These are phyloP conservation scores for Gnomoniopsis smithogilvyi DNA, from an alignment of 2,329 filamentous ascomycete species.

Conservation along the genomic window DNA sequence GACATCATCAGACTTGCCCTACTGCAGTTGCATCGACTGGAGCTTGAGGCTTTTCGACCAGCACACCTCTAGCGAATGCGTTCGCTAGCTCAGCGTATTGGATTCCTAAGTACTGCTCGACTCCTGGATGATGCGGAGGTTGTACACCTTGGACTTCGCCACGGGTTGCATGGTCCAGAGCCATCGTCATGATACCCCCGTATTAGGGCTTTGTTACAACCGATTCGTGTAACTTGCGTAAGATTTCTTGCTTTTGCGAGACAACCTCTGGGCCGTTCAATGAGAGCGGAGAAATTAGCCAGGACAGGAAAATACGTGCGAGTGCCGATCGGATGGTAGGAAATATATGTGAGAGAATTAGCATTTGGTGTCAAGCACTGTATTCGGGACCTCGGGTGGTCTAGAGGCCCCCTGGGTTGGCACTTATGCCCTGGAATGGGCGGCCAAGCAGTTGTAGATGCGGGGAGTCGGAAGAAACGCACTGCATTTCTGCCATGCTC, in stretches of 20 bases:
- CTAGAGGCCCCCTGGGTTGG: too few species aligned
- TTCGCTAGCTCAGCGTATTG: constrained; percentile 22
- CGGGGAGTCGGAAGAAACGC: too few species aligned
- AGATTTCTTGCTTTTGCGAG: background rate
- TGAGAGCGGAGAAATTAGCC: too few species aligned
- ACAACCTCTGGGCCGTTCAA: background rate
- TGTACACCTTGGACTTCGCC: constrained; percentile 8
- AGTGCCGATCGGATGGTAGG: too few species aligned
- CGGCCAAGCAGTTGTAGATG: too few species aligned
- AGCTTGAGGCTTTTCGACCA: constrained; percentile 9
- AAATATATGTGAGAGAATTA: too few species aligned
- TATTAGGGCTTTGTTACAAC: background rate
- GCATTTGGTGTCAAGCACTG: too few species aligned
- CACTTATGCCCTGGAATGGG: too few species aligned
- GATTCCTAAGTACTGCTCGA: constrained; percentile 23
- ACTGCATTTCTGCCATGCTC: too few species aligned
- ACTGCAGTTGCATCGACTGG: constrained; percentile 29
- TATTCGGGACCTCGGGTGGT: too few species aligned
- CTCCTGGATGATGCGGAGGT: constrained; percentile 5
- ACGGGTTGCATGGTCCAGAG: constrained; percentile 4
- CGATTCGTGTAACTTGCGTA: background rate
- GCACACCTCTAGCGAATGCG: constrained; percentile 17
- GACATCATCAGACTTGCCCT: constrained; percentile 26
- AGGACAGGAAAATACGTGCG: too few species aligned
- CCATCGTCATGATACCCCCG: background rate